Base-by-base conservation (phyloP, 495 filamentous ascomycete species). In the Podospora anserina region DNA sequence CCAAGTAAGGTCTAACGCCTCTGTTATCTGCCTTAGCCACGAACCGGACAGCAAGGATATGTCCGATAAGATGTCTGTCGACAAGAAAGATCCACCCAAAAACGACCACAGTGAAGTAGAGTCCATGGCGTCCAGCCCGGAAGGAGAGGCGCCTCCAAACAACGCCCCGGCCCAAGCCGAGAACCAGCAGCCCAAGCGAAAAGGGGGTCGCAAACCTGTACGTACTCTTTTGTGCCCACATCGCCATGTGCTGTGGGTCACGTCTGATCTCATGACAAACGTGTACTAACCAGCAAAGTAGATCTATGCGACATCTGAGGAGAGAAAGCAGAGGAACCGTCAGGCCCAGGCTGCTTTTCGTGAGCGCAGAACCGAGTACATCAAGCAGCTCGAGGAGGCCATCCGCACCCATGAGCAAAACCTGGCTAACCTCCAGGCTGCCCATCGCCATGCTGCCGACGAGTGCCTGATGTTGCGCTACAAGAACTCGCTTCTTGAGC, bases 261-360 rank as follows among this genome's bases (percentile, higher is more conserved):
- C 67, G 44, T 59, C 9, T 34, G 54, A 67, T 56, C 53, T 64
- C 19, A 59, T 27, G 26, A 59, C 19, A 61, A 65, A 64, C 71
- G 75, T 57, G 58, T 75, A 63, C 73, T 81, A 71, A 70, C 71
- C 55, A 26, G 56, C 20, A 54, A 68, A 53, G 44, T 74, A 96
- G 93, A 97, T 97, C 61, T 99, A 99, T 84, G 95, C 95, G 23
- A 99, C 95, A 32, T 97, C 95, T 11, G 95, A 99, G 79, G 96
- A 98, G 80, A 87, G 95, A 74, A 98, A 99, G 82, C 95, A 97
- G 82, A 88, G 96, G 71, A 99, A 99, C 76, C 87, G 95, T 70
- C 96, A 98, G 80, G 95, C 95, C 32, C 95, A 99, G 78, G 95
- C 95, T 59, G 95, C 95, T 32, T 99, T 99, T 75, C 89, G 95